Percentiles rank a stretch among this genome's conserved stretches.
Conservation (phyloP, 768 basidiomycete species). For the Lentinula raphanica region DNA sequence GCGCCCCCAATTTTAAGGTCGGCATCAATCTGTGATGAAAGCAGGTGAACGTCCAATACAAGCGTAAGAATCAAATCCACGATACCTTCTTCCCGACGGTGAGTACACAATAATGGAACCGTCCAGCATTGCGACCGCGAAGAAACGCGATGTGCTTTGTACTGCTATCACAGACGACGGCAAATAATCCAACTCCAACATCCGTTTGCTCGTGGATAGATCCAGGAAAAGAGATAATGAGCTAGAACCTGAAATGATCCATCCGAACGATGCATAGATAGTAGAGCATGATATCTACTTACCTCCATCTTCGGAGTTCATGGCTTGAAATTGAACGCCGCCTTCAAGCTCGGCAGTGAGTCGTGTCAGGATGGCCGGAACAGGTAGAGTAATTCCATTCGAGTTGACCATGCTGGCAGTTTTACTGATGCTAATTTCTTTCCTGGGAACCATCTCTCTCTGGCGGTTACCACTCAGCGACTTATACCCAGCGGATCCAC, state of each 20-base stretch:
- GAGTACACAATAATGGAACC: slow-evolving; percentile 83
- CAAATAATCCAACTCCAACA: slow-evolving; percentile 88
- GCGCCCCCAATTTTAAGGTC: slow-evolving; percentile 64
- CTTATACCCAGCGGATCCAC: slow-evolving; percentile 22
- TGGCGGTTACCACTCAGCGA: slow-evolving; percentile 69
- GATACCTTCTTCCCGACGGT: slow-evolving; percentile 75
- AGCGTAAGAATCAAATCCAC: slow-evolving; percentile 4
- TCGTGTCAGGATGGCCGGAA: slow-evolving; percentile 57
- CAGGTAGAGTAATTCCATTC: slow-evolving; percentile 34
- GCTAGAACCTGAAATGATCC: too few species aligned
- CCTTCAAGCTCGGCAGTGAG: slow-evolving; percentile 59
- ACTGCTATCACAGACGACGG: slow-evolving; percentile 65
- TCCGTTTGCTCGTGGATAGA: slow-evolving; percentile 58
- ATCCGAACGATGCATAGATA: neutral
- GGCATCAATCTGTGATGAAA: slow-evolving; percentile 60
- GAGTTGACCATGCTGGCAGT: slow-evolving; percentile 12
- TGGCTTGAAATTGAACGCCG: slow-evolving; percentile 65
- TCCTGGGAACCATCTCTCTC: slow-evolving; percentile 44
- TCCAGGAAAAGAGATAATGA: too few species aligned
- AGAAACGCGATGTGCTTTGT: slow-evolving; percentile 60
- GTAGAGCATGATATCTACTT: slow-evolving; percentile 18
- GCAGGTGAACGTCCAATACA: neutral
- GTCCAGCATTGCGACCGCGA: slow-evolving; percentile 76
- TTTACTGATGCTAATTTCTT: slow-evolving; percentile 49
- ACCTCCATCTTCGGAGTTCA: slow-evolving; percentile 70